phyloP scores from a whole-genome alignment of 768 basidiomycete species.

The Galerina marginata region DNA sequence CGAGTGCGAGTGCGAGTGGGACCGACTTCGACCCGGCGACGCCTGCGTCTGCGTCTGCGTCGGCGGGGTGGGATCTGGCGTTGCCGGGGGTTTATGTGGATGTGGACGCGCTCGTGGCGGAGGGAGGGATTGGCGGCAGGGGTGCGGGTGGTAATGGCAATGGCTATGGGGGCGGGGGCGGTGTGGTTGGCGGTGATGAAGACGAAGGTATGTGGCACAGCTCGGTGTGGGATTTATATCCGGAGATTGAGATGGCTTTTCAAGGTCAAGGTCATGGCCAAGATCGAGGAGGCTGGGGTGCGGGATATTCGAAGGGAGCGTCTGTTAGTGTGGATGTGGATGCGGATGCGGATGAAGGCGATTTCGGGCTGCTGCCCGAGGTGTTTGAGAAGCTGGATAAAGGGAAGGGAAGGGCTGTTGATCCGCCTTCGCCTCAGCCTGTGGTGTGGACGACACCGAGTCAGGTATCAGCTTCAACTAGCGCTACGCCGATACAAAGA shows the following conservation, averaged over 20 bases:
- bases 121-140: too few relatives aligned
- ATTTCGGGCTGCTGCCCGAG: slow-evolving; percentile 17
- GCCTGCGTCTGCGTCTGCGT: slow-evolving; percentile 44
- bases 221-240: slow-evolving; percentile 20
- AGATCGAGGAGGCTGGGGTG: slow-evolving; percentile 8
- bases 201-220: slow-evolving; percentile 29
- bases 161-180: not conserved
- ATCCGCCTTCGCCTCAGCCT: not conserved
- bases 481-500: not conserved
- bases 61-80: slow-evolving; percentile 40
- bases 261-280: not conserved
- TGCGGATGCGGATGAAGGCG: not conserved
- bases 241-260: slow-evolving; percentile 15
- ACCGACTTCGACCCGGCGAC: slow-evolving; percentile 35
- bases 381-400: slow-evolving; percentile 20
- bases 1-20: too few relatives aligned
- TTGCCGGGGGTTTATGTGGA: slow-evolving; percentile 35
- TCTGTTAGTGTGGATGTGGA: not conserved
- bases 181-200: too few relatives aligned
- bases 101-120: too few relatives aligned
- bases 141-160: not conserved
- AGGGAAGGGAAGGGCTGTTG: slow-evolving; percentile 30
- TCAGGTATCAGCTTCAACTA: not conserved
- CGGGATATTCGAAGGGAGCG: not conserved
- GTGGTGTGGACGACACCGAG: not conserved